Conservation (phyloP, 2,329 filamentous ascomycete species). For the Aphanoascus verrucosus region DNA sequence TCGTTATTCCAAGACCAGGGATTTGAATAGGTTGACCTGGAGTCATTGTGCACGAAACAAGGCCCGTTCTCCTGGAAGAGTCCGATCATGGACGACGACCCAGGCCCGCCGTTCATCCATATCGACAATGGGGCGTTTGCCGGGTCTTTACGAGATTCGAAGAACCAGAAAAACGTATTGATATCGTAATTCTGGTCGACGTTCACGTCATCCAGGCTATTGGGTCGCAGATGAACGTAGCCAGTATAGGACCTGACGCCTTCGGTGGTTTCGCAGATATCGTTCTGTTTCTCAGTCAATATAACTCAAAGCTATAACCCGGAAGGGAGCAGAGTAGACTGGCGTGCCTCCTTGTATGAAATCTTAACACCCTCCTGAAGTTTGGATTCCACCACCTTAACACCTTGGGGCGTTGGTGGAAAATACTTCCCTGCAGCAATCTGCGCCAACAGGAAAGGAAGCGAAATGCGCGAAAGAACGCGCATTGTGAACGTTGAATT, state of each 20-base stretch:
- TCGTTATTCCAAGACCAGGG: slow-evolving; percentile 47
- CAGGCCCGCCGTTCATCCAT: slow-evolving; percentile 41
- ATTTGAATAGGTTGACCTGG: slow-evolving; percentile 33
- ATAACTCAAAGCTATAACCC: background rate
- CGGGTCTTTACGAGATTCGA: slow-evolving; percentile 39
- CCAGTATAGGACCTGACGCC: slow-evolving; percentile 16
- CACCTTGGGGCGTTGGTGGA: slow-evolving; percentile 32
- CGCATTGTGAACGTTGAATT: slow-evolving; percentile 4
- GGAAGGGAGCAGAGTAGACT: background rate
- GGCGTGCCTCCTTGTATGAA: slow-evolving; percentile 37
- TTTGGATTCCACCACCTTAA: slow-evolving; percentile 35
- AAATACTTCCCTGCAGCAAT: slow-evolving; percentile 21
- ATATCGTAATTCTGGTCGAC: slow-evolving; percentile 14
- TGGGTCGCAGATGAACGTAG: slow-evolving; percentile 17
- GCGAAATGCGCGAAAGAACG: slow-evolving; percentile 2
- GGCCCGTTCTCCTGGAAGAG: slow-evolving; percentile 37
- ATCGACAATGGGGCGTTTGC: slow-evolving; percentile 34
- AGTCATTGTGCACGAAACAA: slow-evolving; percentile 34
- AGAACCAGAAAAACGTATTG: slow-evolving; percentile 36
- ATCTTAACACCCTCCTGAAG: slow-evolving; percentile 32
- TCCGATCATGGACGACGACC: slow-evolving; percentile 35
- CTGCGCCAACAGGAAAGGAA: slow-evolving; percentile 6
- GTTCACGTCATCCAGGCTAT: slow-evolving; percentile 11
- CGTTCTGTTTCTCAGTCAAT: slow-evolving; percentile 6
- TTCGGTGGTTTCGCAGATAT: slow-evolving; percentile 14